These are phyloP conservation scores for Sporisorium graminicola DNA, from an alignment of 1,284 basidiomycete genomes.

Conservation along the genomic window DNA sequence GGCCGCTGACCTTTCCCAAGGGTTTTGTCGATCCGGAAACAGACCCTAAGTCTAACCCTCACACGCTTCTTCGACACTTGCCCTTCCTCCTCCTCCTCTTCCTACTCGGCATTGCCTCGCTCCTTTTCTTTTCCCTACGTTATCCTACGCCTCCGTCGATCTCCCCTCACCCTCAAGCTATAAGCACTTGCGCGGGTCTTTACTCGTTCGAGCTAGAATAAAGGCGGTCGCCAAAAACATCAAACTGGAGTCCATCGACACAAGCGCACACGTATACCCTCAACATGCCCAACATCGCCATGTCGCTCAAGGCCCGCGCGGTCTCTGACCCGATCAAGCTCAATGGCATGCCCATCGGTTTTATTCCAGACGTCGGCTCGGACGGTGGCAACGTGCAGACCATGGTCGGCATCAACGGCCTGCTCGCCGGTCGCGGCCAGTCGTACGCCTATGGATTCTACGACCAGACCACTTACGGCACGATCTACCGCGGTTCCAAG, in stretches of 20 bases:
- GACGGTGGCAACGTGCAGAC: constrained; percentile 54
- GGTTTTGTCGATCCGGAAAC: constrained; percentile 12
- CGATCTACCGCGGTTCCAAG: constrained; percentile 67
- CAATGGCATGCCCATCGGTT: constrained; percentile 46
- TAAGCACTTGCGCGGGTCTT: too few relatives aligned
- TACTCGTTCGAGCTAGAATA: not conserved
- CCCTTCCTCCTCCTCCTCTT: not conserved
- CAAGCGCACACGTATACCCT: too few relatives aligned
- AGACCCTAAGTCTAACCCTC: constrained; percentile 3
- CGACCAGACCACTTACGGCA: constrained; percentile 68
- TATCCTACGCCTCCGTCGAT: not conserved
- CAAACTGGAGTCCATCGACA: not conserved
- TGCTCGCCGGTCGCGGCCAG: constrained; percentile 33
- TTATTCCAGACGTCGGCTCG: constrained; percentile 62
- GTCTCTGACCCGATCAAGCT: constrained; percentile 35
- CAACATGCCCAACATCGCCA: constrained; percentile 31
- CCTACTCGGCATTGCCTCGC: not conserved
- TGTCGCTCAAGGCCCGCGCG: constrained; percentile 23
- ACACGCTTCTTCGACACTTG: not conserved
- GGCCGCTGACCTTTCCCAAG: not conserved
- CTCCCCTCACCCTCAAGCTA: not conserved
- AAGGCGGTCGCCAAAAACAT: too few relatives aligned
- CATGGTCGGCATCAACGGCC: constrained; percentile 51
- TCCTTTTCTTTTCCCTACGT: not conserved
- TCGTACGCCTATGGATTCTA: constrained; percentile 63